A percentile compares a stretch with the other conserved stretches of the same genome.
Conservation (phyloP, 208 protist species). For the Wallacemonas sp. region DNA sequence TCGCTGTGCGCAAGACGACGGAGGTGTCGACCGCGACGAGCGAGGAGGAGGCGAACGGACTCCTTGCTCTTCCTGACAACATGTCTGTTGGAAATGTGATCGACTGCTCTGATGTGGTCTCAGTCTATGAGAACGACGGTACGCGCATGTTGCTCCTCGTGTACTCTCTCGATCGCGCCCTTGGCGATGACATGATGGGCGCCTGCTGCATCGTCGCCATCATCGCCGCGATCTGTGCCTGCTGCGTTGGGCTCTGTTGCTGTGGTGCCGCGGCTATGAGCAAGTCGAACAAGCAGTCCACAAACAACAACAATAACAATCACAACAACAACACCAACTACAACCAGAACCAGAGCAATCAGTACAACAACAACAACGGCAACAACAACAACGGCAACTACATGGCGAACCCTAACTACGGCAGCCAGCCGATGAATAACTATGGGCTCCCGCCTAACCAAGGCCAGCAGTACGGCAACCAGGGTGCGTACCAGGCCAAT, state of each 20-base stretch:
- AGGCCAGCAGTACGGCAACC: neutral
- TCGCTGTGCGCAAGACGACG: slow-evolving; percentile 6
- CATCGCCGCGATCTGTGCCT: neutral
- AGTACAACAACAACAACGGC: slow-evolving; percentile 10
- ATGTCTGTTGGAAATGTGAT: slow-evolving; percentile 2
- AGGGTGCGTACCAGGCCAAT: neutral
- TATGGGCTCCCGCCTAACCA: slow-evolving; percentile 9
- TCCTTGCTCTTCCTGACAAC: neutral
- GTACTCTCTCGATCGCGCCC: neutral
- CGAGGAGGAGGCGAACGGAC: slow-evolving; percentile 14
- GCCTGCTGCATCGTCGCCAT: slow-evolving; percentile 1
- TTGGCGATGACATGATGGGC: slow-evolving; percentile 12
- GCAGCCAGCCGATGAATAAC: neutral
- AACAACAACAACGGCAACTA: slow-evolving; percentile 12
- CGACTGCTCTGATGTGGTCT: neutral
- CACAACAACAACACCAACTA: slow-evolving; percentile 2
- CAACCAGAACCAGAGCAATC: neutral
- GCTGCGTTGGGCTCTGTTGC: slow-evolving; percentile 11
- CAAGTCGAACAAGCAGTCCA: neutral
- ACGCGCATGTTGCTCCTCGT: neutral
- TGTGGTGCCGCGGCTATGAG: slow-evolving; percentile 7
- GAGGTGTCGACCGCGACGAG: slow-evolving; percentile 6
- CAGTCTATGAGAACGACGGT: neutral
- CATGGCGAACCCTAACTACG: slow-evolving; percentile 8
- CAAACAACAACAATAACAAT: neutral